phyloP scores from a whole-genome alignment of 1,284 basidiomycete species.

The Irpex lacteus region DNA sequence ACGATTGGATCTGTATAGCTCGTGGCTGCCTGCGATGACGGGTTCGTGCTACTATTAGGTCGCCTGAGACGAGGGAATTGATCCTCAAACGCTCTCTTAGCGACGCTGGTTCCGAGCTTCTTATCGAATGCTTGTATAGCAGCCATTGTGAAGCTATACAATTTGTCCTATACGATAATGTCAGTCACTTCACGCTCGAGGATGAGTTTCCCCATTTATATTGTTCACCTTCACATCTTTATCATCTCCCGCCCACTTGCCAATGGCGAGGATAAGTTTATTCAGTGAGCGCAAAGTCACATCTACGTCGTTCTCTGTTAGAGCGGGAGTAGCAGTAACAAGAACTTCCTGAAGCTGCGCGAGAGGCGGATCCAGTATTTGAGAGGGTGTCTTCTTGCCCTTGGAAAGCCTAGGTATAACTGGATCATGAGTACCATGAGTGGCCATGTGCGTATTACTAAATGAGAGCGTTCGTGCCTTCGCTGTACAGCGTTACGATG shows the following conservation, averaged over 20 bases:
- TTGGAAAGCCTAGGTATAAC: conserved; percentile 44
- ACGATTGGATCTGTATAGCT: conserved; percentile 19
- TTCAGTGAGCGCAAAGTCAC: not conserved
- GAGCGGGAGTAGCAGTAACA: conserved; percentile 23
- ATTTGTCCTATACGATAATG: conserved; percentile 31
- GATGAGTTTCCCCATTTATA: not conserved
- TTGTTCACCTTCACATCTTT: not conserved
- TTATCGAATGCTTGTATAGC: conserved; percentile 38
- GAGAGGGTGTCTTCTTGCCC: conserved; percentile 22
- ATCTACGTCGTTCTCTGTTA: conserved; percentile 34
- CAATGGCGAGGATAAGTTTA: conserved; percentile 28
- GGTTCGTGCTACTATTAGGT: conserved; percentile 18
- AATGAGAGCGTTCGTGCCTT: conserved; percentile 31
- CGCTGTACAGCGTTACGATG: conserved; percentile 37
- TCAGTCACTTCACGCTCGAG: too few species aligned
- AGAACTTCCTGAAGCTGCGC: conserved; percentile 37
- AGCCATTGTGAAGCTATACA: conserved; percentile 40
- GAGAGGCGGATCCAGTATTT: conserved; percentile 38
- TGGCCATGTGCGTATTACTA: not conserved
- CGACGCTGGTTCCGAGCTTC: conserved; percentile 40
- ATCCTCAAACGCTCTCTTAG: conserved; percentile 44
- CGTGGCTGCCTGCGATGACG: too few species aligned
- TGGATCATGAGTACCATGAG: conserved; percentile 21
- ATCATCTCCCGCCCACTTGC: not conserved
- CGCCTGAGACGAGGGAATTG: conserved; percentile 44